These are phyloP conservation scores for Colletotrichum sp. DNA, from an alignment of 2,329 filamentous ascomycete species.

Conservation along the genomic window DNA sequence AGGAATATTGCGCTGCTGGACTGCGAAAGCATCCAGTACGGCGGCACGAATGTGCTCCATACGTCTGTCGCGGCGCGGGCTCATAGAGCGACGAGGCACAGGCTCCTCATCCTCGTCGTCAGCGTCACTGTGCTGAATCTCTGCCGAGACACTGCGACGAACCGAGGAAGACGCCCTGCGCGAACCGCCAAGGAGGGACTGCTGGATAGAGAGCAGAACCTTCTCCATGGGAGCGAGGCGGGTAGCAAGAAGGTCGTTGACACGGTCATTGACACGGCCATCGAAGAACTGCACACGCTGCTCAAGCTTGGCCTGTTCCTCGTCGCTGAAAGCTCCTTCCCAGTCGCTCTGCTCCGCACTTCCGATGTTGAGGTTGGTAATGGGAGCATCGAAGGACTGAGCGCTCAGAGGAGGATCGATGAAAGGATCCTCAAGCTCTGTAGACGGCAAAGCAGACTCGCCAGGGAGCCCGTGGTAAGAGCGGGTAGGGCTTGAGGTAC, in stretches of 20 bases:
- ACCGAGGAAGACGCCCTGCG: slow-evolving; percentile 56
- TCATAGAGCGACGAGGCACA: slow-evolving; percentile 69
- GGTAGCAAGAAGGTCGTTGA: slow-evolving; percentile 77
- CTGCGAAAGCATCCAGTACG: slow-evolving; percentile 74
- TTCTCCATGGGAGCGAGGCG: slow-evolving; percentile 83
- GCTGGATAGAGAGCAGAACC: slow-evolving; percentile 77
- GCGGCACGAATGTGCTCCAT: slow-evolving; percentile 80
- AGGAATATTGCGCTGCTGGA: slow-evolving; percentile 52
- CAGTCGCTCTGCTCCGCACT: slow-evolving; percentile 83
- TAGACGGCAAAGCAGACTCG: slow-evolving; percentile 52
- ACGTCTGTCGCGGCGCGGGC: slow-evolving; percentile 78
- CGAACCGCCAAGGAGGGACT: slow-evolving; percentile 65
- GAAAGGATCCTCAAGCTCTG: slow-evolving; percentile 68
- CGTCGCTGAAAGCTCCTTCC: slow-evolving; percentile 84
- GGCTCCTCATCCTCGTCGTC: slow-evolving; percentile 90
- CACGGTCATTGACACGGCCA: slow-evolving; percentile 83
- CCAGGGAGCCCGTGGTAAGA: slow-evolving; percentile 54
- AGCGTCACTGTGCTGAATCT: slow-evolving; percentile 82
- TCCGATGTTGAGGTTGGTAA: slow-evolving; percentile 68
- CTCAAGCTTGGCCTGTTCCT: slow-evolving; percentile 83
- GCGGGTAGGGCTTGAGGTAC: slow-evolving; percentile 75
- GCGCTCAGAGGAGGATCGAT: slow-evolving; percentile 55
- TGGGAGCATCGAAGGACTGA: slow-evolving; percentile 57
- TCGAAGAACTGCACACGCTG: slow-evolving; percentile 89
- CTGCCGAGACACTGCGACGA: slow-evolving; percentile 73